Evolutionary conservation across 1,139 yeast species (phyloP), one percentile per base, ranked within the genome.

Genomic region (Protomyces inundatus): DNA sequence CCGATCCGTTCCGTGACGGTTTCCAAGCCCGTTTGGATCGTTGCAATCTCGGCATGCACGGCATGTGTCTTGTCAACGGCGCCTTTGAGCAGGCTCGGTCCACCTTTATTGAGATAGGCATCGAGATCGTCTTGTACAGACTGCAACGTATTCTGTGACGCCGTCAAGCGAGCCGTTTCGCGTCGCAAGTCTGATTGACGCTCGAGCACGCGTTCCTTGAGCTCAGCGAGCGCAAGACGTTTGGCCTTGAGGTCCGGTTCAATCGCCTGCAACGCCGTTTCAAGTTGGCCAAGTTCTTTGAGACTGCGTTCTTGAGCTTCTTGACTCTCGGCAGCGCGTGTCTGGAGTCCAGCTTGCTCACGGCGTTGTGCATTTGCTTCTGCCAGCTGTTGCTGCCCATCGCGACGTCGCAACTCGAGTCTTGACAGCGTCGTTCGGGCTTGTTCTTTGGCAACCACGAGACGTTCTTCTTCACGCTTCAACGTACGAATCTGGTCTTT

Each of bases 351-450:
- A 66, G 77, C 73, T 66, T 71, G 76, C 33, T 72, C 72, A 37
- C 70, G 75, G 64, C 84, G 85, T 53, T 80, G 72, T 14, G 82
- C 73, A 0, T 72, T 71, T 37, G 69, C 58, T 42, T 82, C 81
- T 68, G 84, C 82, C 7, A 89, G 81, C 3, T 73, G 73, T 34
- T 86, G 74, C 68, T 79, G 80, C 66, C 81, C 80, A 69, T 87
- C 90, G 67, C 85, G 84, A 6, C 87, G 75, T 37, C 76, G 74
- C 55, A 76, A 80, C 58, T 86, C 84, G 37, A 86, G 70, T 30
- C 78, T 76, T n/a, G 80, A 77, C 35, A 82, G 69, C 55, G 82
- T 85, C 55, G 78, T 79, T 39, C 81, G 81, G 23, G 76, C 76
- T 3, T 71, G 67, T 65, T 85, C 88, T 67, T 82, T 82, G 10